A percentile compares a stretch with the other conserved stretches of the same genome.
phyloP scores from a whole-genome alignment of 495 filamentous ascomycete species.

The Staphylotrichum longicolle region DNA sequence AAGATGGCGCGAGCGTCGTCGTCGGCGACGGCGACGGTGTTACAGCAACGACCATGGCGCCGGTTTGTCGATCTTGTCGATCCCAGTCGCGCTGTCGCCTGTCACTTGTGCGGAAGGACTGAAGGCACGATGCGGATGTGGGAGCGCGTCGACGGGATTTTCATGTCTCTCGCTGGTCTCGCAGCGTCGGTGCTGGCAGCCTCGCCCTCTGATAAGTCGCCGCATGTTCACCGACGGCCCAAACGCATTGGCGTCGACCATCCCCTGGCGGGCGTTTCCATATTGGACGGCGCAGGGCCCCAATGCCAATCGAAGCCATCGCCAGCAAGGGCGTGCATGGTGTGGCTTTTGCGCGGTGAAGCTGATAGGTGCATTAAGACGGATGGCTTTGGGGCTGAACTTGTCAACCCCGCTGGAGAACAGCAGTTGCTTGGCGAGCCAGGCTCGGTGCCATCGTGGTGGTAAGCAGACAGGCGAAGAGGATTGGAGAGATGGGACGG shows the following conservation, averaged over 20 bases:
- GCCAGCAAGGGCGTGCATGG: background rate
- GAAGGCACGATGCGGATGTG: background rate
- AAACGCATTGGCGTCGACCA: background rate
- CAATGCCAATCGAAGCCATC: constrained; percentile 1
- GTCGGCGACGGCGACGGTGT: constrained; percentile 18
- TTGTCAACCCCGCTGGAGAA: background rate
- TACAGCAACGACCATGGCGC: constrained; percentile 10
- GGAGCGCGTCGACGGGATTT: background rate
- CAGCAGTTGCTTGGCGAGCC: constrained; percentile 1
- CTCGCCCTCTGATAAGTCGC: background rate
- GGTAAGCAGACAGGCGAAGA: too few species aligned
- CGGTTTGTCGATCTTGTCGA: background rate
- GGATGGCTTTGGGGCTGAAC: background rate
- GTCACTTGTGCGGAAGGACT: too few species aligned
- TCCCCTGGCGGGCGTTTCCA: too few species aligned
- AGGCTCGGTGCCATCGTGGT: too few species aligned
- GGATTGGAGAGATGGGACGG: too few species aligned
- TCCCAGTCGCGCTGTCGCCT: too few species aligned
- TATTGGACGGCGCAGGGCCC: background rate
- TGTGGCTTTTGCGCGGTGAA: background rate
- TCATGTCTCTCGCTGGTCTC: background rate
- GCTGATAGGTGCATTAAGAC: constrained; percentile 5
- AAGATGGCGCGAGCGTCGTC: constrained; percentile 15
- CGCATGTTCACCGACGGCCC: background rate
- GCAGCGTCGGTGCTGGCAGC: background rate